Conservation (phyloP, 805 yeast genomes). For the Candida boidinii region DNA sequence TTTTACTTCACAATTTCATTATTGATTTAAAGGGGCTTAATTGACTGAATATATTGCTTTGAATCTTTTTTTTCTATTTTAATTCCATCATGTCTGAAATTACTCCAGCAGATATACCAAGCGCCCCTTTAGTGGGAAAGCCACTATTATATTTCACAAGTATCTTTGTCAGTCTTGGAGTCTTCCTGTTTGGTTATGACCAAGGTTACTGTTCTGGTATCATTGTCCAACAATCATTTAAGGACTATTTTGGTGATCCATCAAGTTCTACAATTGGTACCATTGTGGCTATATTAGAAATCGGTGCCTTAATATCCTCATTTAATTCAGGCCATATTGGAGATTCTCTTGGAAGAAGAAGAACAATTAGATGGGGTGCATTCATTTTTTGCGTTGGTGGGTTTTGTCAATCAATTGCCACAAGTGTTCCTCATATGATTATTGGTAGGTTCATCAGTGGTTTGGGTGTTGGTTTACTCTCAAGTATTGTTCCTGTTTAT, state of each 20-base stretch:
- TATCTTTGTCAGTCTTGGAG: constrained; percentile 52
- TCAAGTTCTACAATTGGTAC: constrained; percentile 70
- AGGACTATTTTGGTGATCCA: constrained; percentile 64
- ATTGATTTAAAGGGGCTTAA: too few relatives aligned
- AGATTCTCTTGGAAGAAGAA: constrained; percentile 71
- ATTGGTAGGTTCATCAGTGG: constrained; percentile 75
- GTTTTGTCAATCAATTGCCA: constrained; percentile 54
- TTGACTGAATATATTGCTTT: background rate
- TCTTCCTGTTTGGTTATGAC: constrained; percentile 71
- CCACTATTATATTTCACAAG: constrained; percentile 33
- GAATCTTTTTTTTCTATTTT: background rate
- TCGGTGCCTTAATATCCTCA: constrained; percentile 80
- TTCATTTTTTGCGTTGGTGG: constrained; percentile 71
- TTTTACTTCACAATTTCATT: too few relatives aligned
- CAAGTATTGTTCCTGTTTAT: constrained; percentile 80
- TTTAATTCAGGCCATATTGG: constrained; percentile 69
- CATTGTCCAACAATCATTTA: constrained; percentile 64
- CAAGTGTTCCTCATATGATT: constrained; percentile 47
- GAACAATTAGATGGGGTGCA: constrained; percentile 71
- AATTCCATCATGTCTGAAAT: background rate
- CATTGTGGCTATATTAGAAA: constrained; percentile 80
- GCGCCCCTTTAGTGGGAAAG: constrained; percentile 20
- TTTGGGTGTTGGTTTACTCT: constrained; percentile 77
- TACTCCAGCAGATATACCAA: constrained; percentile 5
- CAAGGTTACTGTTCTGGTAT: constrained; percentile 91